These are phyloP conservation scores for Decorospora gaudefroyi DNA, from an alignment of 2,329 filamentous ascomycete genomes.

Conservation along the genomic window DNA sequence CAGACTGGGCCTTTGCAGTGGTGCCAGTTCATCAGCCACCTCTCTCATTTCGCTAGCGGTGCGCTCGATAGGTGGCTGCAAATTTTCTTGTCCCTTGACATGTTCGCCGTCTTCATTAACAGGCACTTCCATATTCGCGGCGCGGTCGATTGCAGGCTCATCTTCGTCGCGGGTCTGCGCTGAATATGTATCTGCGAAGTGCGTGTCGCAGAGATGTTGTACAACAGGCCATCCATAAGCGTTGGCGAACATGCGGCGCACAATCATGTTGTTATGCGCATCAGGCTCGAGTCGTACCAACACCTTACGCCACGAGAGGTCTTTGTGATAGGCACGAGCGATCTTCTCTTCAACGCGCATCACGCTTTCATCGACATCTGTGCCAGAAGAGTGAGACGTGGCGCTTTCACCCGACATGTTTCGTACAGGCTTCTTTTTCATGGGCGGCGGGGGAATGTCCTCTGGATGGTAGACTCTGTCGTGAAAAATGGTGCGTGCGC, in stretches of 20 bases:
- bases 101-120: conserved; percentile 69
- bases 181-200: conserved; percentile 77
- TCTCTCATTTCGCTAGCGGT: conserved; percentile 57
- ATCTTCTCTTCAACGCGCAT: conserved; percentile 99
- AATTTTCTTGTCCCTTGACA: conserved; percentile 56
- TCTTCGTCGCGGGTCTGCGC: conserved; percentile 69
- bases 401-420: conserved; percentile 48
- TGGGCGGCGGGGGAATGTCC: conserved; percentile 83
- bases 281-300: conserved; percentile 94
- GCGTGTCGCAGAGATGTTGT: conserved; percentile 91
- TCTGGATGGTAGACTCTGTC: conserved; percentile 92
- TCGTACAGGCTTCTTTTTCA: conserved; percentile 45
- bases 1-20: conserved; percentile 34
- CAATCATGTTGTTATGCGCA: conserved; percentile 97
- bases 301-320: conserved; percentile 94
- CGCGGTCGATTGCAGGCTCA: conserved; percentile 69
- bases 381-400: conserved; percentile 31
- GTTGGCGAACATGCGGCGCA: conserved; percentile 94
- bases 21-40: conserved; percentile 49
- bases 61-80: conserved; percentile 45
- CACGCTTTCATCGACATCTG: conserved; percentile 55
- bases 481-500: conserved; percentile 91
- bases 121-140: conserved; percentile 61
- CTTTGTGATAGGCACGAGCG: conserved; percentile 88
- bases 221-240: conserved; percentile 97